Percentiles rank a stretch among this genome's conserved stretches.
phyloP scores from a whole-genome alignment of 1,284 basidiomycete species.

The Fomitopsis schrenkii region DNA sequence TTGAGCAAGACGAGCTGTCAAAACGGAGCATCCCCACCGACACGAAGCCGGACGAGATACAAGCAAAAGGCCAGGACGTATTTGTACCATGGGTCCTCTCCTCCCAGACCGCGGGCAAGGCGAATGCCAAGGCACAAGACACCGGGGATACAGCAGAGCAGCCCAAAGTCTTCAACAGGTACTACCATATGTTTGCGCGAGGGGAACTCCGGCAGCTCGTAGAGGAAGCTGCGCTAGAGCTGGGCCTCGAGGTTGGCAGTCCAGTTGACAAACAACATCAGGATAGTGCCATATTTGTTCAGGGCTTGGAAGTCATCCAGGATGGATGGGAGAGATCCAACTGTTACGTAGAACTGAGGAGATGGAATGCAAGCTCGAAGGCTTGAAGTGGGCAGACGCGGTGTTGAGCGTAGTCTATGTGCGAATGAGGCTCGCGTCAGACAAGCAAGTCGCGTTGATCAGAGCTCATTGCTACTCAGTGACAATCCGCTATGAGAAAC shows the following conservation, averaged over 20 bases:
- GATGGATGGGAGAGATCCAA: slow-evolving; percentile 87
- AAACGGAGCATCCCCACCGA: slow-evolving; percentile 58
- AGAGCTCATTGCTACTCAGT: neutral
- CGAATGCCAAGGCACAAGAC: slow-evolving; percentile 13
- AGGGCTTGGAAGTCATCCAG: slow-evolving; percentile 62
- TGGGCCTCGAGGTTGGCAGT: slow-evolving; percentile 53
- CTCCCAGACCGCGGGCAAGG: slow-evolving; percentile 16
- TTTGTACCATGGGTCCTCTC: slow-evolving; percentile 70
- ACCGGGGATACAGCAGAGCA: slow-evolving; percentile 11
- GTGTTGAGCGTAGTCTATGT: neutral
- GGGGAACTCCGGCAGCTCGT: slow-evolving; percentile 73
- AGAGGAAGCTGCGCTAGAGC: slow-evolving; percentile 51
- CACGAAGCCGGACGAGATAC: neutral
- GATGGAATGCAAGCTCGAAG: slow-evolving; percentile 39
- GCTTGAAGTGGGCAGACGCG: no score
- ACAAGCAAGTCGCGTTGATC: no score
- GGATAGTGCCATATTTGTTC: slow-evolving; percentile 9
- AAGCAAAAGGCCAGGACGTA: slow-evolving; percentile 48
- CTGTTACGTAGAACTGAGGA: slow-evolving; percentile 68
- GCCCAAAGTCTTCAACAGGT: slow-evolving; percentile 69
- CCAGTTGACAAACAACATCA: slow-evolving; percentile 10
- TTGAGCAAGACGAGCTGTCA: slow-evolving; percentile 85
- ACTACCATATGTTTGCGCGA: slow-evolving; percentile 89
- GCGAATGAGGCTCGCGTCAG: neutral
- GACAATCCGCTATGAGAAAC: neutral